Conservation (phyloP, 768 basidiomycete species). For the Sarcodon sp. region DNA sequence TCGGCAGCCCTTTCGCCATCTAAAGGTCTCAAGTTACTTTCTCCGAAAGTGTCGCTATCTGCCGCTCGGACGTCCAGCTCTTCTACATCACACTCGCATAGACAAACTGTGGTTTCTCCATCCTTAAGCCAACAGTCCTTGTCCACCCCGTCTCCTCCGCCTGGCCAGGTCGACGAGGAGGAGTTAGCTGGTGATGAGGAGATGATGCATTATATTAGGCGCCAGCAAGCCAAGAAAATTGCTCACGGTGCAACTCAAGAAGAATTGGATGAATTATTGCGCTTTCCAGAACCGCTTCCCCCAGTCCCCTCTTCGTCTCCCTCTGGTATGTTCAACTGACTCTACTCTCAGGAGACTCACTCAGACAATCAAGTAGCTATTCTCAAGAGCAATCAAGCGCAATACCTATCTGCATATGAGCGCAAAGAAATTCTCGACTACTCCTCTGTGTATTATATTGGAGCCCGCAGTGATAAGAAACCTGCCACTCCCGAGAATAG, state of each 20-base stretch:
- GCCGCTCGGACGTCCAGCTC: slow-evolving; percentile 38
- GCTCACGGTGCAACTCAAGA: slow-evolving; percentile 75
- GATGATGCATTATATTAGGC: slow-evolving; percentile 88
- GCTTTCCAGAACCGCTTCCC: slow-evolving; percentile 83
- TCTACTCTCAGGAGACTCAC: neutral
- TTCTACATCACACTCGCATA: slow-evolving; percentile 33
- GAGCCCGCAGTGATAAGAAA: slow-evolving; percentile 75
- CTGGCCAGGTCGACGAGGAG: slow-evolving; percentile 59
- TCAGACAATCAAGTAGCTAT: slow-evolving; percentile 29
- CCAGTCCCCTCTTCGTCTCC: slow-evolving; percentile 59
- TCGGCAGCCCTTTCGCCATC: slow-evolving; percentile 71
- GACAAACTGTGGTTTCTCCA: slow-evolving; percentile 44
- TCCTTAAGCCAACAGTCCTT: slow-evolving; percentile 64
- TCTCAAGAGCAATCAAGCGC: slow-evolving; percentile 50
- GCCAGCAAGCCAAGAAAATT: slow-evolving; percentile 82
- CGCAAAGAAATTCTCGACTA: slow-evolving; percentile 86
- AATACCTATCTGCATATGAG: slow-evolving; percentile 78
- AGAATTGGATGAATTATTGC: slow-evolving; percentile 77
- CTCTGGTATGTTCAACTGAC: slow-evolving; percentile 37
- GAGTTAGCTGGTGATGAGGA: slow-evolving; percentile 89
- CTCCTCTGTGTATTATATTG: slow-evolving; percentile 71
- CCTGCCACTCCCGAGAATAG: slow-evolving; percentile 57
- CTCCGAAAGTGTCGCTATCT: slow-evolving; percentile 60
- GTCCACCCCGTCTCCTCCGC: slow-evolving; percentile 78
- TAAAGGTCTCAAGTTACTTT: slow-evolving; percentile 69